These are phyloP conservation scores for Kuraishia capsulata DNA, from an alignment of 805 yeast genomes.

Conservation along the genomic window DNA sequence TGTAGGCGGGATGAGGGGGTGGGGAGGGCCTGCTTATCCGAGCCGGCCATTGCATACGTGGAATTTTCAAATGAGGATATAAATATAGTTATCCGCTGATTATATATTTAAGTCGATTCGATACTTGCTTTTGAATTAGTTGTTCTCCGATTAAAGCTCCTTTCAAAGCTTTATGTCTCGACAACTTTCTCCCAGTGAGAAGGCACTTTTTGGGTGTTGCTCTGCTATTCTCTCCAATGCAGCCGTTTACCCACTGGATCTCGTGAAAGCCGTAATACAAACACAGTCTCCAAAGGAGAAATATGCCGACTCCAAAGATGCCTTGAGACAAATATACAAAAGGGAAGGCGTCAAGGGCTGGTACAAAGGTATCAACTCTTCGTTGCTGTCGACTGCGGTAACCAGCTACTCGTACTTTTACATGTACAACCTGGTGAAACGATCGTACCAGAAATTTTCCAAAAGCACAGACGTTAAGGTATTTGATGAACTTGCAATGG, in stretches of 20 bases:
- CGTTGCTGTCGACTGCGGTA: conserved; percentile 62
- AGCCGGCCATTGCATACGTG: too few species aligned
- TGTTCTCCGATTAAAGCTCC: too few species aligned
- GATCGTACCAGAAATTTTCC: conserved; percentile 32
- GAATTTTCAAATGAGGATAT: too few species aligned
- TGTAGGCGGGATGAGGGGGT: too few species aligned
- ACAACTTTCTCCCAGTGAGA: conserved; percentile 53
- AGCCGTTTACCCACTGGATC: conserved; percentile 72
- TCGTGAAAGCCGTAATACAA: conserved; percentile 69
- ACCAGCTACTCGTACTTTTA: conserved; percentile 80
- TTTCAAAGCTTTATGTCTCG: too few species aligned
- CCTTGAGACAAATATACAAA: conserved; percentile 45
- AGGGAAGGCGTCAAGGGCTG: conserved; percentile 58
- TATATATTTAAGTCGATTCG: too few species aligned
- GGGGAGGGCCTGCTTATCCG: too few species aligned
- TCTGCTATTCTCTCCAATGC: conserved; percentile 78
- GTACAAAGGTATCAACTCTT: conserved; percentile 64
- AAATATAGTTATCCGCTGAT: too few species aligned
- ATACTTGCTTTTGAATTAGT: too few species aligned
- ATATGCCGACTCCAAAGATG: conserved; percentile 56
- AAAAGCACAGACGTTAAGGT: conserved; percentile 1
- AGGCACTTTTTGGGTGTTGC: conserved; percentile 74
- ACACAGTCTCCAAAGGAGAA: conserved; percentile 57
- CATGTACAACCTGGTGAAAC: conserved; percentile 73
- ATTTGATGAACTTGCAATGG: conserved; percentile 55